Conservation (phyloP, 805 yeast genomes). For the Candida argentea region DNA sequence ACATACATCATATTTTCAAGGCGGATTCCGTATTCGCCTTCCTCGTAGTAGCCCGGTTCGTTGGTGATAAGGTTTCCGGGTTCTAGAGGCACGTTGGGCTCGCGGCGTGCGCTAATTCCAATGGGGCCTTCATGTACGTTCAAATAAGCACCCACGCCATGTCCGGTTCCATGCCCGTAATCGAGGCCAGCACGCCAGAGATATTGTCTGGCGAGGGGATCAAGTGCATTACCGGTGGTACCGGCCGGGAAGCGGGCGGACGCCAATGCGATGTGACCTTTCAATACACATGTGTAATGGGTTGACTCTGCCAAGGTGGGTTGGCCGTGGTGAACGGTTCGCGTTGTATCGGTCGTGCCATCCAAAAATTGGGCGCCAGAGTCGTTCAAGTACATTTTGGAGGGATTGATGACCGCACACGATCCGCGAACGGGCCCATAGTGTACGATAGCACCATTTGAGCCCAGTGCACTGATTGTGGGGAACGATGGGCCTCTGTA, state of each 20-base stretch:
- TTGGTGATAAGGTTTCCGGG: slow-evolving; percentile 48
- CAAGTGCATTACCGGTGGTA: slow-evolving; percentile 45
- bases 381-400: slow-evolving; percentile 44
- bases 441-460: slow-evolving; percentile 72
- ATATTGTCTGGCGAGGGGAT: slow-evolving; percentile 47
- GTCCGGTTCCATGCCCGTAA: slow-evolving; percentile 57
- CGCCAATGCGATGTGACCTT: slow-evolving; percentile 45
- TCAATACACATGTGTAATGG: slow-evolving; percentile 48
- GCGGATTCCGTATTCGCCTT: slow-evolving; percentile 51
- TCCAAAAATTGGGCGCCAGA: slow-evolving; percentile 54
- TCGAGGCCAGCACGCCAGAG: slow-evolving; percentile 50
- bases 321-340: slow-evolving; percentile 44
- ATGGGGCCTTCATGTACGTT: slow-evolving; percentile 58
- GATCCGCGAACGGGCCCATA: slow-evolving; percentile 45
- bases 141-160: slow-evolving; percentile 52
- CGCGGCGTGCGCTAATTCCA: slow-evolving; percentile 50
- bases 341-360: slow-evolving; percentile 57
- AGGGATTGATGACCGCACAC: slow-evolving; percentile 41
- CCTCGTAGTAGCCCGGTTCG: slow-evolving; percentile 57
- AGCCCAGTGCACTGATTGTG: slow-evolving; percentile 66
- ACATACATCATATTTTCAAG: slow-evolving; percentile 43
- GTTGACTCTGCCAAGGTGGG: slow-evolving; percentile 38
- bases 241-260: slow-evolving; percentile 43
- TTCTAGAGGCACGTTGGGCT: slow-evolving; percentile 40
- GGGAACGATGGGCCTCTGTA: slow-evolving; percentile 61